Conservation (phyloP, 176 grass and related monocot genomes). For the Oryza glaberrima region DNA sequence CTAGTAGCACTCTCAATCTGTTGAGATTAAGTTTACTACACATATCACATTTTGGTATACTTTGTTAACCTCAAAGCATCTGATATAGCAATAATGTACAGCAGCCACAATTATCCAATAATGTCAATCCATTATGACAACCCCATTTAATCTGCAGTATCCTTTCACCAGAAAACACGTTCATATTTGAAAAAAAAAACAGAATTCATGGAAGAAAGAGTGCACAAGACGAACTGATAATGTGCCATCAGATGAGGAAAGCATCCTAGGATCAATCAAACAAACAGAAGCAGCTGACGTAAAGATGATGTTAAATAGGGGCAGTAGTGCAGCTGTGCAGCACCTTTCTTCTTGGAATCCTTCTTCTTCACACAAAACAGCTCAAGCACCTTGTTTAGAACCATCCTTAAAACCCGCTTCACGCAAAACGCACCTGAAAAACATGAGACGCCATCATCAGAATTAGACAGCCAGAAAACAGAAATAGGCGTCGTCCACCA, state of each 20-base stretch:
- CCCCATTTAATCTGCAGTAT: neutral
- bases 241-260: neutral
- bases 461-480: neutral
- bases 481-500: neutral
- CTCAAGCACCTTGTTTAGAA: slow-evolving; percentile 47
- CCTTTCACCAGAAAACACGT: neutral
- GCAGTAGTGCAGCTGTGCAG: neutral
- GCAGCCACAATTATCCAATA: neutral
- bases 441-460: slow-evolving; percentile 13
- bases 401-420: slow-evolving; percentile 32
- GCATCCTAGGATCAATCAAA: neutral
- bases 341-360: slow-evolving; percentile 60
- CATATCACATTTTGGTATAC: slow-evolving; percentile 14
- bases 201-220: neutral
- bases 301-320: neutral
- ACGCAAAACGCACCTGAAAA: slow-evolving; percentile 23
- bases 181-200: neutral
- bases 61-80: neutral
- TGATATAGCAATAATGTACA: neutral
- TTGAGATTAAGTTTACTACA: slow-evolving; percentile 6
- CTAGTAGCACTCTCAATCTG: neutral
- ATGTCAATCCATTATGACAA: neutral
- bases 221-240: neutral
- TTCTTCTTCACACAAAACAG: slow-evolving; percentile 49
- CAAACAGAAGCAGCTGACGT: neutral